phyloP scores from a whole-genome alignment of 768 basidiomycete genomes.

The Porpolomopsis calyptriformis region DNA sequence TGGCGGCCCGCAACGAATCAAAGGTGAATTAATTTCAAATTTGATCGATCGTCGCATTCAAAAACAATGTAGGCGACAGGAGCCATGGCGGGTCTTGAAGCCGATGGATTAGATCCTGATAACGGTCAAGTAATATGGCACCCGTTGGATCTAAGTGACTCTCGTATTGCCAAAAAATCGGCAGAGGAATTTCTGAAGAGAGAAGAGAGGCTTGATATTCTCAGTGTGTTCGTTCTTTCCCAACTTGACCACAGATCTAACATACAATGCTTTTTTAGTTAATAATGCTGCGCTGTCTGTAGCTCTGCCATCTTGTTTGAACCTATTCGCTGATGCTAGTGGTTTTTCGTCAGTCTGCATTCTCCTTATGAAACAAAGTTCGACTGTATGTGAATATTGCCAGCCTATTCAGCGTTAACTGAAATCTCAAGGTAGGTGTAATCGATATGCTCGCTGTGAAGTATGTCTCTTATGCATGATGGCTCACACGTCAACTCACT shows the following conservation, averaged over 20 bases:
- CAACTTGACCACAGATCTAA: background rate
- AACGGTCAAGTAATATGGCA: slow-evolving; percentile 25
- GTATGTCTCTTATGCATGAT: slow-evolving; percentile 19
- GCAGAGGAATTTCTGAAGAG: slow-evolving; percentile 22
- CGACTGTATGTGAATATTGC: slow-evolving; percentile 12
- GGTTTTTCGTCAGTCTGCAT: slow-evolving; percentile 7
- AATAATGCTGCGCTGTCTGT: slow-evolving; percentile 38
- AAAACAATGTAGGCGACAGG: slow-evolving; percentile 2
- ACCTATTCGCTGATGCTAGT: background rate
- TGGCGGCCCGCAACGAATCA: slow-evolving; percentile 33
- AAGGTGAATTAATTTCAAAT: slow-evolving; percentile 7
- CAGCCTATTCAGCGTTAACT: slow-evolving; percentile 2
- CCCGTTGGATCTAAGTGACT: slow-evolving; percentile 27
- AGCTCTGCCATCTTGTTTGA: too few species aligned
- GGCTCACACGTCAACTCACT: too few species aligned
- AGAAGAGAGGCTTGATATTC: slow-evolving; percentile 17
- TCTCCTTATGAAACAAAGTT: slow-evolving; percentile 4
- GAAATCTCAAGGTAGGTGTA: slow-evolving; percentile 22
- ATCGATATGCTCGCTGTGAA: slow-evolving; percentile 34
- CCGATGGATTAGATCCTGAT: slow-evolving; percentile 23
- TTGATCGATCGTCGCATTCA: background rate
- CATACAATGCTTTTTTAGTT: slow-evolving; percentile 22
- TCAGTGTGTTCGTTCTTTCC: slow-evolving; percentile 12
- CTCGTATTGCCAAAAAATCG: slow-evolving; percentile 23
- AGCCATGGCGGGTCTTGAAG: slow-evolving; percentile 11